Evolutionary conservation across 495 filamentous ascomycete species (phyloP), one percentile per base, ranked within the genome.

Genomic region (Penicillium manginii): DNA sequence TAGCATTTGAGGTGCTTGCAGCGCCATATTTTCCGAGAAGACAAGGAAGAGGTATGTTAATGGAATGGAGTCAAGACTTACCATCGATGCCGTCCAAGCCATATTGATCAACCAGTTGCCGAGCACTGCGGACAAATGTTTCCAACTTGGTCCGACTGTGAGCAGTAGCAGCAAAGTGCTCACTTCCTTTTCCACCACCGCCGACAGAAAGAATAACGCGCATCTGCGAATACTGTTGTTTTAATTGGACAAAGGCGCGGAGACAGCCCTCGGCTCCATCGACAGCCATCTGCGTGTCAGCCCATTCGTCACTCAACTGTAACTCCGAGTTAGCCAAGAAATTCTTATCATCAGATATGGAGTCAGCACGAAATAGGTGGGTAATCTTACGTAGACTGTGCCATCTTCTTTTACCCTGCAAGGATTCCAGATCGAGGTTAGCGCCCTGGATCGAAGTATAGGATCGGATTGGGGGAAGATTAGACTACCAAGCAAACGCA

Each of bases 1-100:
- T 19, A 46, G 51, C 35, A 33, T 18, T 39, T 17, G 11, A n/a
- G 50, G 14, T 26, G 26, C 6, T 8, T 29, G 4, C 26, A 29
- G 26, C 2, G 26, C 6, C 6, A 8, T 29, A 29, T 5, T 50
- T 37, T 5, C 2, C 31, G 9, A 6, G 4, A 17, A 18, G 1
- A 14, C 1, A n/a, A 50, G 9, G 3, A 6, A 33, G 15, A 37
- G 26, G 18, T 42, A n/a, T 23, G 14, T 52, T 26, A 31, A 47
- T 45, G 37, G 37, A 11, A 19, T 26, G 43, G 17, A 58, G 58
- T 33, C 10, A 49, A 15, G 10, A 53, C 55, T 39, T 78, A 96
- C 92, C 85, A 70, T 97, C 92, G 59, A 97, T 87, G 3, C 92
- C 92, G 72, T 97, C 91, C 2, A 97, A 76, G 2, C 85, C 88